Conservation (phyloP, 306 rosid genomes). For the Trichosanthes truncata region DNA sequence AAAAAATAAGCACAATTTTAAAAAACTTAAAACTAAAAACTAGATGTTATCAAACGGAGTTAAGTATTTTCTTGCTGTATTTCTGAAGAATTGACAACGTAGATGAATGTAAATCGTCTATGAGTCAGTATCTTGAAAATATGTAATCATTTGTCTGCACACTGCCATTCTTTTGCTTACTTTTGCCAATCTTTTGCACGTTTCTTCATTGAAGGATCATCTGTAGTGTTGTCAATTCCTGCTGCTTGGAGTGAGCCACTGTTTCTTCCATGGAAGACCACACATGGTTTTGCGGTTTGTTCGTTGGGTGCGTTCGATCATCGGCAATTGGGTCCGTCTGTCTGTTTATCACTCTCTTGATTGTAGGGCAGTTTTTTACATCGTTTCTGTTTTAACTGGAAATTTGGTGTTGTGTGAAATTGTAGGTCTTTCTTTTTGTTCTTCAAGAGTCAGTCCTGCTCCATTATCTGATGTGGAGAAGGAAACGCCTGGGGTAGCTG, state of each 20-base stretch:
- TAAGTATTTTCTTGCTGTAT: neutral
- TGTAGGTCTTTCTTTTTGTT: constrained; percentile 42
- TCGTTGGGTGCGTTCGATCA: constrained; percentile 2
- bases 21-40: no score
- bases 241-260: constrained; percentile 20
- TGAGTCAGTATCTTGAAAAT: neutral
- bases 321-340: constrained; percentile 29
- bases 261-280: constrained; percentile 18
- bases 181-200: neutral
- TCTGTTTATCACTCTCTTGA: neutral
- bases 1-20: no score
- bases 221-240: constrained; percentile 21
- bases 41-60: no score
- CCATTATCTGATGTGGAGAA: constrained; percentile 33
- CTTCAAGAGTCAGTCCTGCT: constrained; percentile 26
- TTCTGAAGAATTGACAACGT: neutral
- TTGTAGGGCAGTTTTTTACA: neutral
- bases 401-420: neutral
- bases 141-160: neutral
- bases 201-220: constrained; percentile 25
- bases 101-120: neutral
- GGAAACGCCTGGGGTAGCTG: constrained; percentile 23
- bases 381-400: neutral
- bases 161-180: neutral
- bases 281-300: constrained; percentile 2